Conservation (phyloP, 176 grass and related monocot genomes). For the Triticum timopheevii region DNA sequence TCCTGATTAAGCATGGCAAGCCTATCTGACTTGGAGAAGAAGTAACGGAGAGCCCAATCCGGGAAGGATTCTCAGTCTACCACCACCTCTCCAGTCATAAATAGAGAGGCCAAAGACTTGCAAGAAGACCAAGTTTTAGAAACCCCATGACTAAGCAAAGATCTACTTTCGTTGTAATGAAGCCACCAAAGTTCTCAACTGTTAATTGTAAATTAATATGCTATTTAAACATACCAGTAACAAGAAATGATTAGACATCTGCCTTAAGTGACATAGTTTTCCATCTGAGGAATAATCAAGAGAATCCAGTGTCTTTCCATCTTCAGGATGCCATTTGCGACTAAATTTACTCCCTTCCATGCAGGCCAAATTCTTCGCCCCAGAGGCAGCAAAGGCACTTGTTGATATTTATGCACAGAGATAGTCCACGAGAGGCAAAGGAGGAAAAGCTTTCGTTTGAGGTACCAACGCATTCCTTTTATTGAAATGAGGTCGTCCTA, state of each 20-base stretch:
- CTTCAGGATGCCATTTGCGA: slow-evolving; percentile 7
- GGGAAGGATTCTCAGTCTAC: no score
- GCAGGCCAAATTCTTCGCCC: slow-evolving; percentile 88
- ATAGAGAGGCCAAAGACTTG: no score
- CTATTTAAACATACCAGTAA: background rate
- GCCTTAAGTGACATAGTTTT: background rate
- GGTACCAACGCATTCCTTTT: background rate
- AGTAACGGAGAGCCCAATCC: no score
- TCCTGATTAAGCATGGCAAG: no score
- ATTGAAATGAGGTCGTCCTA: background rate
- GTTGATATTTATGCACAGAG: slow-evolving; percentile 78
- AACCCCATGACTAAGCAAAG: no score
- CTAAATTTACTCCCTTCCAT: slow-evolving; percentile 25
- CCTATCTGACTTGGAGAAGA: no score
- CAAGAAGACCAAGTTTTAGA: no score
- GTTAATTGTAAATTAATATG: background rate
- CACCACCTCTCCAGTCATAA: no score
- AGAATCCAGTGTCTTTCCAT: background rate
- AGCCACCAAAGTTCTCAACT: no score
- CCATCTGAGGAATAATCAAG: background rate
- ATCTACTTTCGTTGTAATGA: no score
- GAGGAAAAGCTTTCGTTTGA: background rate
- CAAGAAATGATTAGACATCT: background rate
- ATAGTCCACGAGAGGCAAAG: background rate
- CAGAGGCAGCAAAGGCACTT: slow-evolving; percentile 72